Evolutionary conservation across 148 eudicot genomes (phyloP).

Genomic region (Camellia japonica): DNA sequence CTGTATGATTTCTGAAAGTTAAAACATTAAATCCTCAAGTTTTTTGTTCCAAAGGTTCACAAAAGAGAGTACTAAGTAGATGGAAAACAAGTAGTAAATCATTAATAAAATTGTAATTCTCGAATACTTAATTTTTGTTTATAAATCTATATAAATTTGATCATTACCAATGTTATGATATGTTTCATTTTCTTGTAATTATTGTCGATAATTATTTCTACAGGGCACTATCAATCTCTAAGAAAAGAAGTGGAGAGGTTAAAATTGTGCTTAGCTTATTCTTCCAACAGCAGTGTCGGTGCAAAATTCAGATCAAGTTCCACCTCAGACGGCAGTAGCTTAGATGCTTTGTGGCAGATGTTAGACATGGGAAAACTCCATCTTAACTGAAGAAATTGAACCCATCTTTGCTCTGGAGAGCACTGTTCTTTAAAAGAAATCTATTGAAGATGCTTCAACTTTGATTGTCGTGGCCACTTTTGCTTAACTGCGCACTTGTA

Average conservation of each 20-base stretch:
- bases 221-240: constrained; percentile 58
- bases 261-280: constrained; percentile 29
- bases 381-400: constrained; percentile 31
- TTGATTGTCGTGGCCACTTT: too few species aligned
- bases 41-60: neutral
- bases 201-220: neutral
- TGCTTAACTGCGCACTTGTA: too few species aligned
- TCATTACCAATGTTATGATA: neutral
- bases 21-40: too few species aligned
- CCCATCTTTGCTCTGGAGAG: neutral
- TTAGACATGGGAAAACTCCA: constrained; percentile 54
- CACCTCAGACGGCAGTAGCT: constrained; percentile 18
- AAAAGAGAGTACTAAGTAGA: neutral
- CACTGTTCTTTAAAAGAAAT: too few species aligned
- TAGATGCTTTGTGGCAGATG: constrained; percentile 41
- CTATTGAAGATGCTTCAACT: too few species aligned
- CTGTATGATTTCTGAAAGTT: neutral
- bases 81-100: neutral
- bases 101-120: neutral
- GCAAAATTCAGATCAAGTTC: constrained; percentile 25
- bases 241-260: constrained; percentile 54
- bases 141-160: too few species aligned
- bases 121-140: too few species aligned
- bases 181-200: neutral
- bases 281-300: constrained; percentile 16